Evolutionary conservation across 176 grass and related monocot species (phyloP).

Genomic region (Dactylis glomerata): DNA sequence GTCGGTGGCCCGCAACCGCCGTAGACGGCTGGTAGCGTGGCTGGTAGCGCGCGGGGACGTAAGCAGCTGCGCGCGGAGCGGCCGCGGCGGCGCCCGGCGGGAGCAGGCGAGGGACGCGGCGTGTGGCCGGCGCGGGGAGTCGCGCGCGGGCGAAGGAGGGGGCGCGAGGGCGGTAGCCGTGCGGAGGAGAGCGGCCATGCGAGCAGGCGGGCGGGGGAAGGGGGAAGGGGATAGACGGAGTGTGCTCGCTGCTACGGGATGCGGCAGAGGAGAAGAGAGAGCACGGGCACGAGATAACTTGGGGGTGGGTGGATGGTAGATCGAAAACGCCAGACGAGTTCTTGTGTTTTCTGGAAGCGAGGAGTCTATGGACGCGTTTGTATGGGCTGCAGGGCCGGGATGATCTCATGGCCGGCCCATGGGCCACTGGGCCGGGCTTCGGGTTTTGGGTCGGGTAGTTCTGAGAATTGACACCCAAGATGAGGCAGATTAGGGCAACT

Average conservation of each 20-base stretch:
- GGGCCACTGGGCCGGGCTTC: too few species aligned
- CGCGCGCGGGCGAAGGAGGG: background rate
- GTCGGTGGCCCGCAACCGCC: slow-evolving; percentile 30
- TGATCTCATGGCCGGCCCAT: too few species aligned
- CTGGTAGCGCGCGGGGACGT: slow-evolving; percentile 8
- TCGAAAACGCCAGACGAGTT: background rate
- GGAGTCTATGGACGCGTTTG: too few species aligned
- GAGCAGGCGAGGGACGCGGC: slow-evolving; percentile 17
- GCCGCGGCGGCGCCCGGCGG: background rate
- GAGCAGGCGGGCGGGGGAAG: background rate
- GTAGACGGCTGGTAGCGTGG: background rate
- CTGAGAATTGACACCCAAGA: too few species aligned
- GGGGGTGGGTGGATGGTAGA: background rate
- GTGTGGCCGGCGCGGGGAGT: background rate
- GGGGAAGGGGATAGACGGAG: background rate
- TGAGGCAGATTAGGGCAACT: too few species aligned
- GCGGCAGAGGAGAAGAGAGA: background rate
- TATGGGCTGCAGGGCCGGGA: background rate
- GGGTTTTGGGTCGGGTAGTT: too few species aligned
- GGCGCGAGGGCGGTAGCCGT: slow-evolving; percentile 39
- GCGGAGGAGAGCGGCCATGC: slow-evolving; percentile 58
- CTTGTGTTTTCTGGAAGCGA: slow-evolving; percentile 5
- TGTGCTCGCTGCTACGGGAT: slow-evolving; percentile 1
- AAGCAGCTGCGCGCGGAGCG: slow-evolving; percentile 22
- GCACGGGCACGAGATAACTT: slow-evolving; percentile 3